phyloP scores from a whole-genome alignment of 495 filamentous ascomycete species.

The Xylaria intraflava region DNA sequence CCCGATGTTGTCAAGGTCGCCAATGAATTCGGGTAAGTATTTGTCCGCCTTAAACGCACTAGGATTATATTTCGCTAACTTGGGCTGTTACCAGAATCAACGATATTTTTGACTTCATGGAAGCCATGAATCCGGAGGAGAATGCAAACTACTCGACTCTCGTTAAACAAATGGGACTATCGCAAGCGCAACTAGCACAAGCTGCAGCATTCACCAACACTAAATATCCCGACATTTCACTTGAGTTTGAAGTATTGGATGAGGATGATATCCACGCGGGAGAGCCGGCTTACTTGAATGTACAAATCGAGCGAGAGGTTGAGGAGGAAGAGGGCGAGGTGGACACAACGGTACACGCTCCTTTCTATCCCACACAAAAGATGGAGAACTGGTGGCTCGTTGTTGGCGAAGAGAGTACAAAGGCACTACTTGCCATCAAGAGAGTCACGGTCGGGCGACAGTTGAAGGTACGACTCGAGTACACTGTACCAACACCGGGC shows the following conservation, averaged over 20 bases:
- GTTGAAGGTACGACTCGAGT: slow-evolving; percentile 76
- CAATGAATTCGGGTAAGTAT: slow-evolving; percentile 66
- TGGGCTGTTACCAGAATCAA: slow-evolving; percentile 51
- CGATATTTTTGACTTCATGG: slow-evolving; percentile 97
- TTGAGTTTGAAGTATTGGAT: slow-evolving; percentile 82
- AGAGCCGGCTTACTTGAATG: slow-evolving; percentile 72
- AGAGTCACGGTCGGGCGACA: slow-evolving; percentile 76
- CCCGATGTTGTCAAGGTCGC: slow-evolving; percentile 76
- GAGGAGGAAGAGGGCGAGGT: slow-evolving; percentile 62
- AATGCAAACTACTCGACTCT: slow-evolving; percentile 70
- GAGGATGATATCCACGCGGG: slow-evolving; percentile 71
- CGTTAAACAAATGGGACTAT: slow-evolving; percentile 69
- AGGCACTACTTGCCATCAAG: slow-evolving; percentile 86
- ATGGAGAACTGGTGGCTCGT: slow-evolving; percentile 98
- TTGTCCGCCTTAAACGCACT: background rate
- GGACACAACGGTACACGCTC: slow-evolving; percentile 84
- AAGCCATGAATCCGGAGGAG: slow-evolving; percentile 91
- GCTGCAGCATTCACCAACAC: slow-evolving; percentile 95
- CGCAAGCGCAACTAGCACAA: slow-evolving; percentile 74
- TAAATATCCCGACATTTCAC: slow-evolving; percentile 89
- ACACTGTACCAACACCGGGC: slow-evolving; percentile 76
- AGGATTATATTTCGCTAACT: slow-evolving; percentile 32
- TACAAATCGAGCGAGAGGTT: slow-evolving; percentile 80
- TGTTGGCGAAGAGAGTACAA: slow-evolving; percentile 82
- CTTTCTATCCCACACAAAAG: slow-evolving; percentile 89